These are phyloP conservation scores for Comarum palustre DNA, from an alignment of 306 rosid genomes.

Conservation along the genomic window DNA sequence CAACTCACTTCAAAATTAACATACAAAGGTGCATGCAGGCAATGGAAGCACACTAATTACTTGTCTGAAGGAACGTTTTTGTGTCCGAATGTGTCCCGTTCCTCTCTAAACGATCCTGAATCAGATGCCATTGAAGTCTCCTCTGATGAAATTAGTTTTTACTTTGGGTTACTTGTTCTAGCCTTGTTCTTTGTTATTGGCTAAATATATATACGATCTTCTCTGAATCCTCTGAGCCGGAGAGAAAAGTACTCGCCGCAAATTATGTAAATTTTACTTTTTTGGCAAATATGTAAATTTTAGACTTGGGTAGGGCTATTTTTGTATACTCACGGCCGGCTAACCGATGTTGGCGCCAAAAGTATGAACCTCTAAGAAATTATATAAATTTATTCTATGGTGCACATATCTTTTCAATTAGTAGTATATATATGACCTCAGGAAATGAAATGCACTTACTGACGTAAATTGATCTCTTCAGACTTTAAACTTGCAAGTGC, in stretches of 20 bases:
- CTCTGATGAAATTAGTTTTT: background rate
- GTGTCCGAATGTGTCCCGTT: slow-evolving; percentile 91
- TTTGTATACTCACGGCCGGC: background rate
- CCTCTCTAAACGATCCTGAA: slow-evolving; percentile 75
- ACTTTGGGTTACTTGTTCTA: background rate
- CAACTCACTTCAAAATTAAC: slow-evolving; percentile 11
- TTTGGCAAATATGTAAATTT: background rate
- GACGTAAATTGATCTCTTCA: no score
- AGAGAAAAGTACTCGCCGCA: background rate
- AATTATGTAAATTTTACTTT: background rate
- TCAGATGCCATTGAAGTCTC: slow-evolving; percentile 33
- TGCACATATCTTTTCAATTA: background rate
- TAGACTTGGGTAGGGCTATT: background rate
- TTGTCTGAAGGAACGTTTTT: slow-evolving; percentile 86
- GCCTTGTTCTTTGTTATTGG: background rate
- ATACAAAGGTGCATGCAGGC: background rate
- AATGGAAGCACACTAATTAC: slow-evolving; percentile 35
- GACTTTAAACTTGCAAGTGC: no score
- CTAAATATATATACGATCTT: background rate
- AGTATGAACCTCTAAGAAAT: background rate
- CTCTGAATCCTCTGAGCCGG: background rate
- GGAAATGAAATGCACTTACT: no score
- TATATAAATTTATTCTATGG: background rate
- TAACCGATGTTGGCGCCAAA: background rate
- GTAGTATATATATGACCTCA: background rate